Evolutionary conservation across 805 yeast genomes (phyloP), one percentile per base, ranked within the genome.

Genomic region (Wickerhamiella dianesei): DNA sequence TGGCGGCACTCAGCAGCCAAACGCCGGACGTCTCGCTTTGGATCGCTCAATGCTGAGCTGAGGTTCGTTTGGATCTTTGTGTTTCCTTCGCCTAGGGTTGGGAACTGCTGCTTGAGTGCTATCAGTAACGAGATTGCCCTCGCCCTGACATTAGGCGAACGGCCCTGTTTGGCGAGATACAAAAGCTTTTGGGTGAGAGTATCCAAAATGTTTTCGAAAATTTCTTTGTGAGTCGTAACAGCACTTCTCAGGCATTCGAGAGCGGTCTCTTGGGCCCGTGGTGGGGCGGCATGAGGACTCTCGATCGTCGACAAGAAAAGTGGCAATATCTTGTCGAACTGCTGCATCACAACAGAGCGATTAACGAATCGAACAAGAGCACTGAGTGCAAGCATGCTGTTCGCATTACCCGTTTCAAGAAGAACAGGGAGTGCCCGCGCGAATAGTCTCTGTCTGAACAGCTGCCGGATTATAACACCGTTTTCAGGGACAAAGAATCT

Each of bases 391-490:
- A 77, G 70, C 50, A 88, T 64, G 53, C 76, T 77, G 43, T 75
- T 72, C 43, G 76, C 73, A 50, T 73, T 73, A 16, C 59, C 48
- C 43, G 49, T 63, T 53, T 25, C 64, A 62, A 59, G 73, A 78
- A 86, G 59, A 25, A 60, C 62, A 0, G 82, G 82, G 4, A 85
- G 69, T 1, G 77, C 65, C 6, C 69, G 64, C 49, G 76, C 75
- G 59, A 86, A 85, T 21, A 84, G 70, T 52, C 79, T 79, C 58
- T 92, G 98, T 59, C 86, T 86, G 70, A 82, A 85, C 20, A 92
- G 68, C 41, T 74, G 62, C 49, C 82, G 74, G 17, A 81, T 73
- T 49, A 79, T 76, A 47, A 82, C 70, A 51, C 77, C 77, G 51
- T 70, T 59, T 29, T 63, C 72, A 56, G 75, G 77, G 41, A 70